These are phyloP conservation scores for Petunia secreta DNA, from an alignment of 257 asterid species.

Conservation along the genomic window DNA sequence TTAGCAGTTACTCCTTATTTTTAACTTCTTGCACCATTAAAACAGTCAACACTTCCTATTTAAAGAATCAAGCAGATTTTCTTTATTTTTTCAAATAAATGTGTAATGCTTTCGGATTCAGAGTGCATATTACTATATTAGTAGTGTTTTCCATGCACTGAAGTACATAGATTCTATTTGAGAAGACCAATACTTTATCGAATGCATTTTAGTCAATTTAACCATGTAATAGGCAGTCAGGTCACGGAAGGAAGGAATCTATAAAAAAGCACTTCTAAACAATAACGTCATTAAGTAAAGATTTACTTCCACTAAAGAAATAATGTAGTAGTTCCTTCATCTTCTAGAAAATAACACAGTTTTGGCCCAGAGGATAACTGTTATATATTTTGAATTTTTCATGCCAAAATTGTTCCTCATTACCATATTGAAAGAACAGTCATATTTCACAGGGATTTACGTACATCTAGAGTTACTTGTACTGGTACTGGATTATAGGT, in stretches of 20 bases:
- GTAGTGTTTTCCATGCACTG: neutral
- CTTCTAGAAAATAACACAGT: too few species aligned
- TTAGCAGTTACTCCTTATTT: neutral
- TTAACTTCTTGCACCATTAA: neutral
- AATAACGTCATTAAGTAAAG: too few species aligned
- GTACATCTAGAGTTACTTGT: neutral
- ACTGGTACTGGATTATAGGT: neutral
- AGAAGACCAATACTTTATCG: too few species aligned
- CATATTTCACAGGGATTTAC: neutral
- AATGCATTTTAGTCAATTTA: too few species aligned
- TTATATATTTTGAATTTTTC: too few species aligned
- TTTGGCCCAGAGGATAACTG: too few species aligned
- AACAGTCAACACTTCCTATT: neutral
- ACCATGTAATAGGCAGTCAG: too few species aligned
- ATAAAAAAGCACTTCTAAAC: too few species aligned
- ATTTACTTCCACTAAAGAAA: too few species aligned
- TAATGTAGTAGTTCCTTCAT: too few species aligned
- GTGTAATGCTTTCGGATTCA: neutral
- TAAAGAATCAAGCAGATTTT: neutral
- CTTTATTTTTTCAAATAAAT: too few species aligned
- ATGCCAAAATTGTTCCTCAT: neutral
- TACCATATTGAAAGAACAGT: neutral
- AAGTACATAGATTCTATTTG: neutral
- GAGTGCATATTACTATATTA: neutral
- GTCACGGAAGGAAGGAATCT: too few species aligned